Evolutionary conservation across 345 rosid species (phyloP), one percentile per base, ranked within the genome.

Genomic region (Ceriops tagal): DNA sequence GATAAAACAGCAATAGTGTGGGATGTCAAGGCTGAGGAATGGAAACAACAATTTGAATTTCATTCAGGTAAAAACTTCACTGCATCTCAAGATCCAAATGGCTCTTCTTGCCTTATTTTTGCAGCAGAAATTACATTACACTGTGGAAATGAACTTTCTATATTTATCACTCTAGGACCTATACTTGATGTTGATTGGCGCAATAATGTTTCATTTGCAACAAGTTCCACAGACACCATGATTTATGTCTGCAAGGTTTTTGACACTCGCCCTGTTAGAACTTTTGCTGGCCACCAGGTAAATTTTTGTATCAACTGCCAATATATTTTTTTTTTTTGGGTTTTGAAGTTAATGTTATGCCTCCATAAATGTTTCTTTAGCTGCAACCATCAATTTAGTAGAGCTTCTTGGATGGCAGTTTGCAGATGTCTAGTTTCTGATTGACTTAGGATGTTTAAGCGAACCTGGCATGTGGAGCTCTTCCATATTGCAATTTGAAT

Each of bases 131-230:
- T 46, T 58, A 20, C 31, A 3, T 53, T 16, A 60, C 20, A 21
- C 65, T 62, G 22, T 64, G 30, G 57, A 22, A 5, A 57, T 75
- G 67, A 65, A 43, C 22, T 55, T 39, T 67, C 58, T 47, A n/a
- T 53, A 53, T 65, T 30, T 35, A 27, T 61, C 31, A 21, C 65
- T 65, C 68, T 63, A 96, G 99, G 99, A 65, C 98, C 98, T 56
- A 90, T 92, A 32, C 98, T 96, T 83, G 99, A 96, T 80, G 98
- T 96, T 74, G 99, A 96, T 77, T 96, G 98, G 99, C 93, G 98
- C 65, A 92, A 86, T 80, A 90, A 96, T 83, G 80, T 82, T 65
- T 96, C 99, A 47, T 96, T 96, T 74, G 99, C 98, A 68, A 92
- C 99, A 55, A 96, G 99, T 80, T 92, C 98, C 46, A 89, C 98